phyloP scores from a whole-genome alignment of 768 basidiomycete genomes.

The Russula sp. region DNA sequence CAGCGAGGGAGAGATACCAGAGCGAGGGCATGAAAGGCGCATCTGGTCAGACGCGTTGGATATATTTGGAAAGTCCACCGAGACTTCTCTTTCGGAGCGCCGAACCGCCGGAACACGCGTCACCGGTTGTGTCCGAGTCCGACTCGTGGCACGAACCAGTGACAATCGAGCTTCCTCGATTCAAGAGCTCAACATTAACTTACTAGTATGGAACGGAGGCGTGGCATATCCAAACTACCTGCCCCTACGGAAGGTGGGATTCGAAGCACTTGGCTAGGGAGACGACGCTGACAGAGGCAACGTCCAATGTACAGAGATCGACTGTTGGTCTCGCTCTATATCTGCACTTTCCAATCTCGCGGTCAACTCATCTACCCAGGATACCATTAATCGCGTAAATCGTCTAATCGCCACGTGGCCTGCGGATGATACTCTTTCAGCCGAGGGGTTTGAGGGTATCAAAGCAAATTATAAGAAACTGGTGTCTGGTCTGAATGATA shows the following conservation, averaged over 20 bases:
- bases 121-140: neutral
- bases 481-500: slow-evolving; percentile 56
- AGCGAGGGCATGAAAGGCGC: slow-evolving; percentile 14
- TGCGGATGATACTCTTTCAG: slow-evolving; percentile 61
- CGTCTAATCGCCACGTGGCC: slow-evolving; percentile 70
- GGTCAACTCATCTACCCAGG: slow-evolving; percentile 47
- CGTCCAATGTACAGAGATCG: slow-evolving; percentile 52
- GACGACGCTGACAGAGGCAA: slow-evolving; percentile 20
- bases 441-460: slow-evolving; percentile 64
- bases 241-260: slow-evolving; percentile 73
- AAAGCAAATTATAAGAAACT: slow-evolving; percentile 64
- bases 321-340: slow-evolving; percentile 71
- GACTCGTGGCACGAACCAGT: slow-evolving; percentile 7
- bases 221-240: slow-evolving; percentile 57
- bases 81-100: neutral
- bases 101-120: neutral
- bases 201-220: slow-evolving; percentile 59
- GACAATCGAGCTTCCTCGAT: neutral
- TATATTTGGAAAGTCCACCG: slow-evolving; percentile 5
- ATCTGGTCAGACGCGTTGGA: neutral
- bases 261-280: slow-evolving; percentile 20
- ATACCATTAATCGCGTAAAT: slow-evolving; percentile 71
- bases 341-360: slow-evolving; percentile 54
- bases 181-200: slow-evolving; percentile 40
- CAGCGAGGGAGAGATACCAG: neutral